phyloP scores from a whole-genome alignment of 2,329 filamentous ascomycete species.

The Tolypocladium endophyticum region DNA sequence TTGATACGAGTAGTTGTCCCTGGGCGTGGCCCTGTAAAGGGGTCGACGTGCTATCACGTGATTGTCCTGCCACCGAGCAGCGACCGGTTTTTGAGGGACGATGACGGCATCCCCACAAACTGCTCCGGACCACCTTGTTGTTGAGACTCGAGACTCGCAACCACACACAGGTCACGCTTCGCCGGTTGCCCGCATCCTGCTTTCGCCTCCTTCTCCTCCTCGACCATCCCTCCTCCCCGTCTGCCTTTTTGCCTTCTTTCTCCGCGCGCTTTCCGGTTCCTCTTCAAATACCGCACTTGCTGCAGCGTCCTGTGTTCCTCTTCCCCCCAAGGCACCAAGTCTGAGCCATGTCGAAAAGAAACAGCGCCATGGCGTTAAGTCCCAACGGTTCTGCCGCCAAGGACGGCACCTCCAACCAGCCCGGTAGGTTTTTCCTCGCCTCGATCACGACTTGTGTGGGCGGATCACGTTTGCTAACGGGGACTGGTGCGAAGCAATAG shows the following conservation, averaged over 20 bases:
- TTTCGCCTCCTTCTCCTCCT: neutral
- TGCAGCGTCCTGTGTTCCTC: neutral
- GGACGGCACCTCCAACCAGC: constrained; percentile 16
- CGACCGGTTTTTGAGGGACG: neutral
- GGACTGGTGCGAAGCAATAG: constrained; percentile 35
- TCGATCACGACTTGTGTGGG: neutral
- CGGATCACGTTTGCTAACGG: neutral
- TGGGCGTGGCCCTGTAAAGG: neutral
- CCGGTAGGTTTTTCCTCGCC: constrained; percentile 17
- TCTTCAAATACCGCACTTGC: neutral
- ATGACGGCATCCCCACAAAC: neutral
- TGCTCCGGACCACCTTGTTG: neutral
- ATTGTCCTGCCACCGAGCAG: neutral
- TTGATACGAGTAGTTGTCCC: neutral
- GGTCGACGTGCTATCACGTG: neutral
- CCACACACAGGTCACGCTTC: neutral
- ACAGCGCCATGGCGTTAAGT: constrained; percentile 24
- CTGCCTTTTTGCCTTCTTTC: no score
- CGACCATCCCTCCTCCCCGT: neutral
- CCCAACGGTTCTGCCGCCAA: constrained; percentile 16
- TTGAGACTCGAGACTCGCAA: neutral
- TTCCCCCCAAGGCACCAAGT: constrained; percentile 4
- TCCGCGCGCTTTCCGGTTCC: neutral
- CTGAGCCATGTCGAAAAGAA: constrained; percentile 53
- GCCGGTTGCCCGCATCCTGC: neutral